Evolutionary conservation across 176 grass and related monocot species (phyloP).

Genomic region (Tillandsia leiboldiana): DNA sequence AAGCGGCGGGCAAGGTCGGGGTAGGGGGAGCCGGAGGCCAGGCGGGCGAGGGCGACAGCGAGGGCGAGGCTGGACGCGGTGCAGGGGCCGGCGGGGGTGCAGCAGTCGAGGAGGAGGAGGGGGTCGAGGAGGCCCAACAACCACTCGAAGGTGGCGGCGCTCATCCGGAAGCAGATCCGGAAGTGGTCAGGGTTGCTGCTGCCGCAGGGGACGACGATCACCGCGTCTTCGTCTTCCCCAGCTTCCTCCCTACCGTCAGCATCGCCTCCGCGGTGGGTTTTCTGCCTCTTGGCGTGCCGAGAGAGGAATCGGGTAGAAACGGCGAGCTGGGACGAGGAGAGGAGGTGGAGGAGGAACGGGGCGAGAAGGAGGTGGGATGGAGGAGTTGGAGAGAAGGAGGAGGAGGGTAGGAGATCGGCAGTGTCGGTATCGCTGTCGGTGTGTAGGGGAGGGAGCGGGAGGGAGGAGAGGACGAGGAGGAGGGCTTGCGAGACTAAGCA

Average conservation of each 20-base stretch:
- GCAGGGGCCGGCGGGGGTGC: slow-evolving; percentile 19
- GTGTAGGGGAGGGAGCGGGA: neutral
- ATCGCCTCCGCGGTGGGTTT: neutral
- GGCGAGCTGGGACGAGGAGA: slow-evolving; percentile 6
- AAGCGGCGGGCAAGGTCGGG: slow-evolving; percentile 32
- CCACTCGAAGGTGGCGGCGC: slow-evolving; percentile 60
- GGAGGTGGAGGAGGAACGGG: slow-evolving; percentile 25
- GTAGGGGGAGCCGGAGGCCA: slow-evolving; percentile 50
- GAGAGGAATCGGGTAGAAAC: neutral
- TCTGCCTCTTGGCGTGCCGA: neutral
- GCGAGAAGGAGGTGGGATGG: slow-evolving; percentile 1
- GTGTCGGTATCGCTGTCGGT: neutral
- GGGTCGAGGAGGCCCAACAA: slow-evolving; percentile 73
- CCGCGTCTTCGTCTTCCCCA: neutral
- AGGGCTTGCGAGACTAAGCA: slow-evolving; percentile 12
- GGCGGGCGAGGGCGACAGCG: slow-evolving; percentile 58
- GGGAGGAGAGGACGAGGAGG: neutral
- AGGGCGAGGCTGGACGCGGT: slow-evolving; percentile 29
- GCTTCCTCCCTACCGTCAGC: slow-evolving; percentile 2
- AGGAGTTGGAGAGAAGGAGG: slow-evolving; percentile 1
- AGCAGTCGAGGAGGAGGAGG: slow-evolving; percentile 40
- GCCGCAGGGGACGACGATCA: no score
- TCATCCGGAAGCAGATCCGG: slow-evolving; percentile 56
- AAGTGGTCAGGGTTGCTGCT: slow-evolving; percentile 34
- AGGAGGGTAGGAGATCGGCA: slow-evolving; percentile 24